Base-by-base conservation (phyloP, 2,329 filamentous ascomycete species). In the Ascochyta rabiei region DNA sequence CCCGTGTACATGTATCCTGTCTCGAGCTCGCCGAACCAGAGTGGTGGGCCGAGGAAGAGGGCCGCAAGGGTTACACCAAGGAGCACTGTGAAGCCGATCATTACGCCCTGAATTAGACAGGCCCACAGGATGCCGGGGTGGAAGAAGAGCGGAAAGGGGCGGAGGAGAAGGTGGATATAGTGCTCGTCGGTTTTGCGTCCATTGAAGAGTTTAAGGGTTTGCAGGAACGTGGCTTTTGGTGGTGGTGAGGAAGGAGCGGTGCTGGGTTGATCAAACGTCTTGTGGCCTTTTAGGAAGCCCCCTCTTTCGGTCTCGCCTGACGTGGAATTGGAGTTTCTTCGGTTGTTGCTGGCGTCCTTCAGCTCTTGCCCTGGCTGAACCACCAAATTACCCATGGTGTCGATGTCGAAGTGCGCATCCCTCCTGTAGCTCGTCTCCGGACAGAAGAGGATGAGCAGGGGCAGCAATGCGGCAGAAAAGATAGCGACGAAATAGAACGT, bases 51-150 rank as follows among this genome's bases (percentile, higher is more conserved):
- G 30, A 96, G 81, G 79, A 96, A 95, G 67, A 96, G 87, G 56
- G 88, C 86, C 8, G 89, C 91, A 34, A 96, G 81, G 56, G 96
- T 88, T 53, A 96, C 89, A 46, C 92, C 93, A 61, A 74, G 93
- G 69, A 97, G 91, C 15, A 97, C 90, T 1, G 93, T 96, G 93
- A 93, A 98, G 61, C 93, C 93, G 68, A 97, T 96, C 69, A 96
- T 85, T 4, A 90, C 86, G 15, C 93, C 93, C 80, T 96, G 93
- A 44, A 93, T 90, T 3, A 97, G 80, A 66, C 84, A 86, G 15
- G 83, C 82, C 91, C 91, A 96, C 35, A 96, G 75, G 63, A 97
- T 91, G 7, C 90, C 90, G 0, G 92, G 93, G 71, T 97, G 93
- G 6, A 89, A 73, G 67, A 96, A 88, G 1, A 97, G 82, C 0